Evolutionary conservation across 1,284 basidiomycete genomes (phyloP).

Genomic region (Chiua sp.): DNA sequence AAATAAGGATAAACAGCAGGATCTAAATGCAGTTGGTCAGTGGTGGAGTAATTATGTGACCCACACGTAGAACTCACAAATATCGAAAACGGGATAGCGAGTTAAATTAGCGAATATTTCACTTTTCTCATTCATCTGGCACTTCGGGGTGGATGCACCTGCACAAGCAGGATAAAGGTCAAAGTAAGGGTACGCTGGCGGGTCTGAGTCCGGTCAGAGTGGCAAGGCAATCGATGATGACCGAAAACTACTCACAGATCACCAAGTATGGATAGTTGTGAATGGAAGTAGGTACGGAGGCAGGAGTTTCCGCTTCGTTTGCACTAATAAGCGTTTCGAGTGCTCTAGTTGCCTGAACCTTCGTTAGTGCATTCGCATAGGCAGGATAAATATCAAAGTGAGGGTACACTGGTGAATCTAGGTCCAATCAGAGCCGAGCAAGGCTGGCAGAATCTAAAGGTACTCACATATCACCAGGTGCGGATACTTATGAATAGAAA

Average conservation of each 20-base stretch:
- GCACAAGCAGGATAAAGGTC: slow-evolving; percentile 46
- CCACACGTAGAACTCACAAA: slow-evolving; percentile 25
- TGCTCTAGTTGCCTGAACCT: background rate
- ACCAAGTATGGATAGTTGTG: slow-evolving; percentile 39
- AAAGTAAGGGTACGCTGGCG: slow-evolving; percentile 49
- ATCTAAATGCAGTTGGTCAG: slow-evolving; percentile 23
- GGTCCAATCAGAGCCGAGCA: slow-evolving; percentile 11
- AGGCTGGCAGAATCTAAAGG: background rate
- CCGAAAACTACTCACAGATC: slow-evolving; percentile 38
- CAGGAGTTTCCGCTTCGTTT: background rate
- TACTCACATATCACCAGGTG: slow-evolving; percentile 42
- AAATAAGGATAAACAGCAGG: slow-evolving; percentile 35
- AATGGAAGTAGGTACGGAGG: background rate
- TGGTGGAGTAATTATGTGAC: background rate
- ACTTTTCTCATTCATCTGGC: background rate
- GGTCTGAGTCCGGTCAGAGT: slow-evolving; percentile 38
- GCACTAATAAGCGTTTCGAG: background rate
- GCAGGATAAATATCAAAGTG: slow-evolving; percentile 51
- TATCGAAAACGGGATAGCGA: slow-evolving; percentile 21
- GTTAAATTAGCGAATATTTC: background rate
- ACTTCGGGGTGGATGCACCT: background rate
- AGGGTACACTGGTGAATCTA: slow-evolving; percentile 51
- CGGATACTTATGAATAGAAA: slow-evolving; percentile 35
- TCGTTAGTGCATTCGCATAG: slow-evolving; percentile 1
- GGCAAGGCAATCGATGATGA: background rate